These are phyloP conservation scores for Mucor velutinosus DNA, from an alignment of 371 early-diverging fungal genomes.

Conservation along the genomic window DNA sequence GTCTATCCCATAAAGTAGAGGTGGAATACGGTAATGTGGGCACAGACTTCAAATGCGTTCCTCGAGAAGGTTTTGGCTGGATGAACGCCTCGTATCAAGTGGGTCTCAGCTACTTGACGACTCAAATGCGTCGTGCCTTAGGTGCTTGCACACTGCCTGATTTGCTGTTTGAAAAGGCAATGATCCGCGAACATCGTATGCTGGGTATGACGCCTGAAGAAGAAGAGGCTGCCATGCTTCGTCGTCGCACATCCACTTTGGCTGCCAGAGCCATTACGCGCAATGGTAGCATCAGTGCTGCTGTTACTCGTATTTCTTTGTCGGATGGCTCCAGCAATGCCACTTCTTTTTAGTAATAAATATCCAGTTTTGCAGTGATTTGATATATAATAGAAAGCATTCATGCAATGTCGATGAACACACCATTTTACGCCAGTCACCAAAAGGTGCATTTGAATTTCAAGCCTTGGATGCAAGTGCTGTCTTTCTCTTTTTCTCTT, in stretches of 20 bases:
- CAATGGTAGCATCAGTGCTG: constrained; percentile 29
- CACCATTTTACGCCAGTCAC: not conserved
- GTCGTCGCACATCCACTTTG: constrained; percentile 27
- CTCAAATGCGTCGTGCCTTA: constrained; percentile 80
- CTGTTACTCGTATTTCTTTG: constrained; percentile 29
- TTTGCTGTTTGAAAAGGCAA: constrained; percentile 56
- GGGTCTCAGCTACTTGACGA: constrained; percentile 78
- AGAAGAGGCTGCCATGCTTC: constrained; percentile 15
- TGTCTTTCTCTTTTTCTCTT: not conserved
- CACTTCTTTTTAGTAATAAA: not conserved
- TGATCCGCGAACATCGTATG: constrained; percentile 39
- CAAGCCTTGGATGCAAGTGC: not conserved
- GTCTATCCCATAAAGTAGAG: constrained; percentile 86
- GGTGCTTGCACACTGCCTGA: constrained; percentile 85
- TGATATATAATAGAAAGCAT: not conserved
- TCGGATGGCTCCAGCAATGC: constrained; percentile 9
- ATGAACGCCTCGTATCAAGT: constrained; percentile 95
- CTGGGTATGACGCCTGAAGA: constrained; percentile 29
- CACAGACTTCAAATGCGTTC: constrained; percentile 91
- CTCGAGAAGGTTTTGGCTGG: constrained; percentile 98
- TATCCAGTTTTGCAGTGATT: not conserved
- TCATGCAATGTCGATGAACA: not conserved
- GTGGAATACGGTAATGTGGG: constrained; percentile 98
- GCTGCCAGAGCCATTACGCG: constrained; percentile 24
- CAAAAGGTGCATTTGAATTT: not conserved